Evolutionary conservation across 2,329 filamentous ascomycete species (phyloP).

Genomic region (Aspergillus sp.): DNA sequence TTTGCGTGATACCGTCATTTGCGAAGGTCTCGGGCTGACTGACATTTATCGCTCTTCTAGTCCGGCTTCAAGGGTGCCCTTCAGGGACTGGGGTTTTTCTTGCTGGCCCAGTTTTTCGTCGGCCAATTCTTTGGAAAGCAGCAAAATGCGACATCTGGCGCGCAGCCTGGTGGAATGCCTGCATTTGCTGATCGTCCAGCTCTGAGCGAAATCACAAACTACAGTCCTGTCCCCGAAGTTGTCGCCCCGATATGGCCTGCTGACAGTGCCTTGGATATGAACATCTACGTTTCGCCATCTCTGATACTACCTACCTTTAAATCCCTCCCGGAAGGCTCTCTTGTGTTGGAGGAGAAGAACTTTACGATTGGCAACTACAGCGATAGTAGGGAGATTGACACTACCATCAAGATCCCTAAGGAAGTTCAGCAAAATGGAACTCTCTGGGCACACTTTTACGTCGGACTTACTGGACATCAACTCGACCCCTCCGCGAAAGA

Average conservation of each 20-base stretch:
- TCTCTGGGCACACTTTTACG: slow-evolving; percentile 89
- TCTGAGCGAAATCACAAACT: slow-evolving; percentile 29
- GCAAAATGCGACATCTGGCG: slow-evolving; percentile 10
- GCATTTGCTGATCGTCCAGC: slow-evolving; percentile 62
- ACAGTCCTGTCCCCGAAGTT: slow-evolving; percentile 55
- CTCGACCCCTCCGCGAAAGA: slow-evolving; percentile 69
- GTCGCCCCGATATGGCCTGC: slow-evolving; percentile 87
- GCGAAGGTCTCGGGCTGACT: slow-evolving; percentile 10
- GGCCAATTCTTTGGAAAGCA: slow-evolving; percentile 50
- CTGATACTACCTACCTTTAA: slow-evolving; percentile 62
- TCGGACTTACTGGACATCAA: slow-evolving; percentile 69
- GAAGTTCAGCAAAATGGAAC: slow-evolving; percentile 88
- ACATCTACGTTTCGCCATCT: slow-evolving; percentile 76
- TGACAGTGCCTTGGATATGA: slow-evolving; percentile 74
- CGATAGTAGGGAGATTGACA: slow-evolving; percentile 72
- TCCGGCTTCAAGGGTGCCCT: slow-evolving; percentile 40
- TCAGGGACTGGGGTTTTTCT: slow-evolving; percentile 57
- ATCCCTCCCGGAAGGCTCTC: slow-evolving; percentile 59
- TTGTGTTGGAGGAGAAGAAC: slow-evolving; percentile 73
- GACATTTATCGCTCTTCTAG: slow-evolving; percentile 22
- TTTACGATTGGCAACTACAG: slow-evolving; percentile 76
- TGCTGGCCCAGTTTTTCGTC: slow-evolving; percentile 54
- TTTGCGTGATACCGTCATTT: slow-evolving; percentile 7
- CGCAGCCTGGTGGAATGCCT: slow-evolving; percentile 46
- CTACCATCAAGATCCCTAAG: slow-evolving; percentile 70